Conservation (phyloP, 2,329 filamentous ascomycete genomes). For the Cordyceps militaris region DNA sequence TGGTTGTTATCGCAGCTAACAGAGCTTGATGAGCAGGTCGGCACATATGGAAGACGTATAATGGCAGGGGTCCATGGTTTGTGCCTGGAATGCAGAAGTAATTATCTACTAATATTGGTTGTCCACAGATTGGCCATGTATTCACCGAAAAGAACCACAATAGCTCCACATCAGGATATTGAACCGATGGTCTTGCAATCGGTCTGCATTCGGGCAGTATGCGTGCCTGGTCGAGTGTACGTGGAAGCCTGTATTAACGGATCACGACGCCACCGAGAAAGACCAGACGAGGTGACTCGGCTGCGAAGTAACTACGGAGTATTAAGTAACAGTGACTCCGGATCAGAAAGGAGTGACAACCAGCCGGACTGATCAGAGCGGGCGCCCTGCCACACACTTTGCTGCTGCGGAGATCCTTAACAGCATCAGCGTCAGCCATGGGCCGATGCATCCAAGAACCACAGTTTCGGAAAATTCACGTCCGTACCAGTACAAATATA, state of each 20-base stretch:
- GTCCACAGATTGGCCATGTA: constrained; percentile 1
- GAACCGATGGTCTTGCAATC: neutral
- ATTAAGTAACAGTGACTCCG: neutral
- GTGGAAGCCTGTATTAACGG: neutral
- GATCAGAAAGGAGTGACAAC: neutral
- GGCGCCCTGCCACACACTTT: neutral
- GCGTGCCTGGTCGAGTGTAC: neutral
- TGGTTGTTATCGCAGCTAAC: neutral
- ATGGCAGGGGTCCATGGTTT: neutral
- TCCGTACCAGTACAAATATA: neutral
- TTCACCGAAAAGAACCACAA: constrained; percentile 4
- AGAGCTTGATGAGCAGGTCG: neutral
- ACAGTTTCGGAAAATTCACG: neutral
- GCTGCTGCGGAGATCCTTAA: neutral
- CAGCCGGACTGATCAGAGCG: neutral
- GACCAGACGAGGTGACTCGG: neutral
- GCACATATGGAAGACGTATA: neutral
- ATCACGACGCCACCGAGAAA: neutral
- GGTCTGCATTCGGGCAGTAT: neutral
- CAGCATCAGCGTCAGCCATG: neutral
- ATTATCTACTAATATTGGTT: neutral
- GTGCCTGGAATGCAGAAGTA: neutral
- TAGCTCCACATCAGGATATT: neutral
- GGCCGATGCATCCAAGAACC: neutral
- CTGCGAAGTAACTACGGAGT: no score